These are phyloP conservation scores for Claviceps purpurea DNA, from an alignment of 2,329 filamentous ascomycete species.

Conservation along the genomic window DNA sequence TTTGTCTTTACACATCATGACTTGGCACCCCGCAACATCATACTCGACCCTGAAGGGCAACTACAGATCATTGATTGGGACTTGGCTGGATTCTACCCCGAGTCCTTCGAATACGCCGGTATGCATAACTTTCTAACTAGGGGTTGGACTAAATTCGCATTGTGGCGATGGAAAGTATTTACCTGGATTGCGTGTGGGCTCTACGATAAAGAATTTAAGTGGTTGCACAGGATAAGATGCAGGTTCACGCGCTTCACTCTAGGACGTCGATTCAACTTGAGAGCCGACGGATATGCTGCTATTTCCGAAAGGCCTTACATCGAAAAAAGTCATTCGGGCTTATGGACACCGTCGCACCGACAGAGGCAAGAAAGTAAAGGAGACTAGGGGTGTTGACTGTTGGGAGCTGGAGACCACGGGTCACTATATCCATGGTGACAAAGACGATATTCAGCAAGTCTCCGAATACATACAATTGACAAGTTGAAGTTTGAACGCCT, in stretches of 20 bases:
- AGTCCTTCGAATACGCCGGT: background rate
- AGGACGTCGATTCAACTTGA: background rate
- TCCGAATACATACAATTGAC: too few species aligned
- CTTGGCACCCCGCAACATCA: background rate
- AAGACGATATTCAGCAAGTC: too few species aligned
- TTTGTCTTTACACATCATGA: background rate
- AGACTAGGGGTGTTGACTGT: too few species aligned
- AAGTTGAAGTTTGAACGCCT: too few species aligned
- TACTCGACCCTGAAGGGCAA: background rate
- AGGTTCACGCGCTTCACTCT: background rate
- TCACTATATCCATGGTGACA: too few species aligned
- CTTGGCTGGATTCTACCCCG: background rate
- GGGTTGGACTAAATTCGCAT: background rate
- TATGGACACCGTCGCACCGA: too few species aligned
- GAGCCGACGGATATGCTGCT: background rate
- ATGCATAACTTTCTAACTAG: background rate
- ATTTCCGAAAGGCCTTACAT: background rate
- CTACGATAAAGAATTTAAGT: background rate
- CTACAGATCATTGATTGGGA: background rate
- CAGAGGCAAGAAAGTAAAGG: too few species aligned
- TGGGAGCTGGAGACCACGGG: too few species aligned
- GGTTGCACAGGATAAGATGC: background rate
- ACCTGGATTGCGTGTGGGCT: background rate
- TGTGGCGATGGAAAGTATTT: background rate
- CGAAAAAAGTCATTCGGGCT: background rate